Percentiles rank a stretch among this genome's conserved stretches.
These are phyloP conservation scores for Flaveria sonorensis DNA, from an alignment of 129 eudicot species.

Conservation along the genomic window DNA sequence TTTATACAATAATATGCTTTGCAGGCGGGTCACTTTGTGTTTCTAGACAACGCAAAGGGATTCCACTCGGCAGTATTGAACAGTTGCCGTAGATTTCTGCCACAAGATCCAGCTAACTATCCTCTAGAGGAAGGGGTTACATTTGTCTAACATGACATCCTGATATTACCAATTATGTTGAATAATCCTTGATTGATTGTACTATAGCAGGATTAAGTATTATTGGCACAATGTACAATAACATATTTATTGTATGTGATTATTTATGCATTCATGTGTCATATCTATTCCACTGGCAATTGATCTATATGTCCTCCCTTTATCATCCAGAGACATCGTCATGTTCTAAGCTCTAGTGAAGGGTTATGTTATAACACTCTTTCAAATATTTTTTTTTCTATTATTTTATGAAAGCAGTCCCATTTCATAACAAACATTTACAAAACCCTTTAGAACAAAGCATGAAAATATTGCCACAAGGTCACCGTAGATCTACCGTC, in stretches of 20 bases:
- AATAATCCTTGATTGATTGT: conserved; percentile 5
- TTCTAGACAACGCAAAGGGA: conserved; percentile 70
- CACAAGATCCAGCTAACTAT: conserved; percentile 43
- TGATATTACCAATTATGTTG: conserved; percentile 3
- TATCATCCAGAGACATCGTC: too few relatives aligned
- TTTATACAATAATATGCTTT: conserved; percentile 9
- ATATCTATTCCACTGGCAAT: not conserved
- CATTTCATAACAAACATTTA: not conserved
- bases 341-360: too few relatives aligned
- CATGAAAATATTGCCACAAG: too few relatives aligned
- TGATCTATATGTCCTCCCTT: not conserved
- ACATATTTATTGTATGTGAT: not conserved
- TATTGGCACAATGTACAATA: not conserved
- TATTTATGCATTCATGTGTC: not conserved
- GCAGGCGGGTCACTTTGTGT: conserved; percentile 81
- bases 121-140: conserved; percentile 67
- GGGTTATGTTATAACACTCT: too few relatives aligned
- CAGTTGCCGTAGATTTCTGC: conserved; percentile 62
- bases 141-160: conserved; percentile 33
- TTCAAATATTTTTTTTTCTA: too few relatives aligned
- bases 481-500: too few relatives aligned
- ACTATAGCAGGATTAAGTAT: not conserved
- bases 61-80: conserved; percentile 77
- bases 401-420: not conserved
- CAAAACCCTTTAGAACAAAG: too few relatives aligned